Conservation (phyloP, 2,329 filamentous ascomycete genomes). For the Alternaria incomplexa region DNA sequence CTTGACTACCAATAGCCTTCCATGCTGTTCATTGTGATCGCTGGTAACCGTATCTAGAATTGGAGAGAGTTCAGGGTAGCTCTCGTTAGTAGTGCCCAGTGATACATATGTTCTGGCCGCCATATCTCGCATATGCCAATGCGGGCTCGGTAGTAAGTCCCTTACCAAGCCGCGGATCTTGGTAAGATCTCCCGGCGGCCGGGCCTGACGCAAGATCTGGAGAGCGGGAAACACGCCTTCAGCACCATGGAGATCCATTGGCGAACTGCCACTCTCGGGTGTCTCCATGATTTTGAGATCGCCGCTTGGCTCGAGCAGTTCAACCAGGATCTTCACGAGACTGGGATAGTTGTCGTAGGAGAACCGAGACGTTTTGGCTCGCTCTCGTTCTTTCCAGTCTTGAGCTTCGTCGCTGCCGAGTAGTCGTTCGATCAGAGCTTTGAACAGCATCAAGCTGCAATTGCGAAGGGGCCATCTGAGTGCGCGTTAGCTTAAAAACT, state of each 20-base stretch:
- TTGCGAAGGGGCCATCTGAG: conserved; percentile 90
- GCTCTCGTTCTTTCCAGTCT: conserved; percentile 62
- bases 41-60: conserved; percentile 21
- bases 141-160: conserved; percentile 68
- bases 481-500: conserved; percentile 3
- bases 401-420: conserved; percentile 73
- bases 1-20: conserved; percentile 38
- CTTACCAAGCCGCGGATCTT: conserved; percentile 65
- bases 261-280: conserved; percentile 26
- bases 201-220: conserved; percentile 77
- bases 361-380: conserved; percentile 59
- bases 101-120: conserved; percentile 71
- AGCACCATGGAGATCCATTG: conserved; percentile 45
- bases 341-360: conserved; percentile 73
- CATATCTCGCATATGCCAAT: conserved; percentile 84
- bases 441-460: conserved; percentile 86
- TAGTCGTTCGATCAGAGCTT: conserved; percentile 80
- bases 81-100: conserved; percentile 35
- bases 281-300: conserved; percentile 35
- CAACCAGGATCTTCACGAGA: conserved; percentile 68
- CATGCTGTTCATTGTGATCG: conserved; percentile 39
- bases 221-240: conserved; percentile 83
- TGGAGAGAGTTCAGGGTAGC: conserved; percentile 24
- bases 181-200: conserved; percentile 64
- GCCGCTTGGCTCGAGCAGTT: conserved; percentile 58